Base-by-base conservation (phyloP, 805 yeast species). In the Brettanomyces anomalus region DNA sequence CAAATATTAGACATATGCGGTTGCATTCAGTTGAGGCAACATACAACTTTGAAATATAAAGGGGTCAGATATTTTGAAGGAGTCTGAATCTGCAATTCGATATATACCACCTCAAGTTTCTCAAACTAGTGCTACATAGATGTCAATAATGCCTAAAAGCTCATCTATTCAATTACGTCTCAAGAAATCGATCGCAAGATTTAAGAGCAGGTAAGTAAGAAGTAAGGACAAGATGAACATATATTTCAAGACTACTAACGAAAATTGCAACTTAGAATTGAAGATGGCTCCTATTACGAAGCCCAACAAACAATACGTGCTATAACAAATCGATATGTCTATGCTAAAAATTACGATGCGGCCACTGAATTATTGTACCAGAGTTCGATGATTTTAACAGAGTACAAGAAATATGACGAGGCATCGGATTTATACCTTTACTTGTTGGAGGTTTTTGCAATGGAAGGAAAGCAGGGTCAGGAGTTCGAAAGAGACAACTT, bases 271-370 rank as follows among this genome's bases (percentile, higher is more conserved):
- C 20, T 32, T 16, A 80, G 84, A 53, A 81, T 90, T 49, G 75
- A 72, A 40, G 72, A 72, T 40, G 86, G 85, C 3, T 84, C 88
- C 43, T 87, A 72, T 65, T 90, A 90, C 59, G 98, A 93, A 59
- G 97, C 97, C 0, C 96, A 90, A 60, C 97, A 93, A 62, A 89
- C 96, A 0, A 71, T 93, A 41, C 71, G 96, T 55, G 87, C 97
- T 5, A 84, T 90, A 42, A 85, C 85, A 35, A 88, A 88, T 51
- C 72, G 98, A 57, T 83, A 85, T 56, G 81, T 84, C 36, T 77
- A 85, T 49, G 58, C 79, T 19, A 77, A 77, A 46, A 77, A 81
- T 46, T 85, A 73, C 58, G 66, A 63, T 3, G 81, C 82, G 33
- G 95, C 97, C 8, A 71, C 77, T 41, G 88, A 84, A 39, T 65